A percentile compares a stretch with the other conserved stretches of the same genome.
Conservation (phyloP, 2,329 filamentous ascomycete genomes). For the Pseudocercospora eumusae region DNA sequence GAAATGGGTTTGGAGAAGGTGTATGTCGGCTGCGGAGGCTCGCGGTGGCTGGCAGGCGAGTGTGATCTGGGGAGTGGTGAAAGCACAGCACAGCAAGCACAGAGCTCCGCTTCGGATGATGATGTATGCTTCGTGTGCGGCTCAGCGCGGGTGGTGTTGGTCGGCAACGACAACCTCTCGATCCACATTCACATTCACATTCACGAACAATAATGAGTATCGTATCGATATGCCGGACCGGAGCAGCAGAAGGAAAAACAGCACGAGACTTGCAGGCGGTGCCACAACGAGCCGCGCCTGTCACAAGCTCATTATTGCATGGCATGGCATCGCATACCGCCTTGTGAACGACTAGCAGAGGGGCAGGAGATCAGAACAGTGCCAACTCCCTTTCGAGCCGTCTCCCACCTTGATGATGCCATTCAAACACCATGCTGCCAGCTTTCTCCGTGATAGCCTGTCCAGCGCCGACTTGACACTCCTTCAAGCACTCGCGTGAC, state of each 20-base stretch:
- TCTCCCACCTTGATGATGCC: conserved; percentile 16
- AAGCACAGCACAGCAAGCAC: too few relatives aligned
- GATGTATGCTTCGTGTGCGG: conserved; percentile 1
- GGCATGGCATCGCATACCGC: neutral
- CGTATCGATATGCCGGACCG: too few relatives aligned
- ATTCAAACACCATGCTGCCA: conserved; percentile 9
- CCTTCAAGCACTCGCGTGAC: conserved; percentile 10
- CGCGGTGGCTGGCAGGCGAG: neutral
- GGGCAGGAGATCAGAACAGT: conserved; percentile 1
- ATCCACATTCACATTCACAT: neutral
- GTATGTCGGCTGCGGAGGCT: neutral
- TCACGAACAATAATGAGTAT: too few relatives aligned
- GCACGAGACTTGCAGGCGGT: conserved; percentile 4
- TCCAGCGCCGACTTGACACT: neutral
- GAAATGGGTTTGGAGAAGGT: neutral
- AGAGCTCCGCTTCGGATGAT: conserved; percentile 7
- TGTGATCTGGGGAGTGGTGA: neutral
- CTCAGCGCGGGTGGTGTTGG: neutral
- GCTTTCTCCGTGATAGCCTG: conserved; percentile 9
- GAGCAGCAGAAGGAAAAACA: neutral
- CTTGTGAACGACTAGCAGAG: neutral
- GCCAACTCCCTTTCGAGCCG: neutral
- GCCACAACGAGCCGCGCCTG: neutral
- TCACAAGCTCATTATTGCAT: neutral
- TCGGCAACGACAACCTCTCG: neutral